A percentile compares a stretch with the other conserved stretches of the same genome.
Evolutionary conservation across 129 eudicot genomes (phyloP).

Genomic region (Centrapalus pauciflorus): DNA sequence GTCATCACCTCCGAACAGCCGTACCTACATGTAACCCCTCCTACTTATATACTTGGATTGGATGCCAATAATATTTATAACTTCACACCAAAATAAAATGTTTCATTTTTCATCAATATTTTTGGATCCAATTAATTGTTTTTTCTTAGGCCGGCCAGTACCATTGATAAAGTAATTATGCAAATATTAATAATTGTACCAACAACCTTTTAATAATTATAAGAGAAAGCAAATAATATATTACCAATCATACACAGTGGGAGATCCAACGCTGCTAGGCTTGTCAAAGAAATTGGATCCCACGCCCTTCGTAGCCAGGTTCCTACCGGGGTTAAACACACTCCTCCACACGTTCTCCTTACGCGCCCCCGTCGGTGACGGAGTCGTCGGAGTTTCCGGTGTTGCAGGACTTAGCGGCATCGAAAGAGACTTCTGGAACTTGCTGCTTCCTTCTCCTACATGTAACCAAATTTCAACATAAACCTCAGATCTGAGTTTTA

Average conservation of each 20-base stretch:
- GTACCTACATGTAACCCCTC: no score
- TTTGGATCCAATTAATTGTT: no score
- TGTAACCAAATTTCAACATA: not conserved
- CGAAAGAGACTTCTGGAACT: slow-evolving; percentile 49
- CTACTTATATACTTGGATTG: no score
- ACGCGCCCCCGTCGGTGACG: slow-evolving; percentile 54
- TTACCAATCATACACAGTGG: slow-evolving; percentile 98
- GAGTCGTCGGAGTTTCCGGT: slow-evolving; percentile 55
- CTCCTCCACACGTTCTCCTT: slow-evolving; percentile 98
- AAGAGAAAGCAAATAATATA: not conserved
- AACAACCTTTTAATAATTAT: not conserved
- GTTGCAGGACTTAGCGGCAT: slow-evolving; percentile 54
- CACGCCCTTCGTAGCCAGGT: slow-evolving; percentile 56
- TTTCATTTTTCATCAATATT: no score
- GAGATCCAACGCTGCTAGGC: slow-evolving; percentile 58
- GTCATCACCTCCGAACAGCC: no score
- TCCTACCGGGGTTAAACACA: slow-evolving; percentile 88
- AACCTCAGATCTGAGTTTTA: not conserved
- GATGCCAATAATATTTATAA: no score
- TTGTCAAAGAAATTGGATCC: slow-evolving; percentile 68
- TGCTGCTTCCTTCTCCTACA: slow-evolving; percentile 44
- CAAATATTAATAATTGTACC: no score
- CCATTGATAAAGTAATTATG: no score
- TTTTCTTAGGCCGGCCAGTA: no score
- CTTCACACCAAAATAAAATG: no score